Base-by-base conservation (phyloP, 2,329 filamentous ascomycete species). In the Aspergillus niger region DNA sequence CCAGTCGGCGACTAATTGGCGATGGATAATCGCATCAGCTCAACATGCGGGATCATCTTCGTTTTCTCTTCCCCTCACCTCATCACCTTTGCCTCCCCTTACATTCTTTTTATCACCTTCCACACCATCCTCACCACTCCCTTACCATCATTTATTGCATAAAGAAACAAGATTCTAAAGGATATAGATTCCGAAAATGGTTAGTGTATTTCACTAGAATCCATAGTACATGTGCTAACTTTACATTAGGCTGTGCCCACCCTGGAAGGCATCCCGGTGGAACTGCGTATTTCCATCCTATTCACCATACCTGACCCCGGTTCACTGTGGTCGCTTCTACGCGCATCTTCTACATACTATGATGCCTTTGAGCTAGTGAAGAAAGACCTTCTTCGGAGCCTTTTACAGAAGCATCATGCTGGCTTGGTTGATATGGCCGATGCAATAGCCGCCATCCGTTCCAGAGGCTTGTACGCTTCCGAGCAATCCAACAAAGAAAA, bases 391-490 rank as follows among this genome's bases (percentile, higher is more conserved):
- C 61, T 64, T 1, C 17, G 26, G 0, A n/a, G 24, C 5, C 4
- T 62, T 6, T 11, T 69, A 3, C 49, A 49, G 17, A 17, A 10
- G 8, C 47, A 60, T 10, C 62, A 67, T 32, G 52, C 47, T 17
- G 59, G 54, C 7, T 36, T 62, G 11, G 57, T 69, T 2, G 50
- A 60, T 7, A 59, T 67, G 2, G 7, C 36, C 4, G 69, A 69
- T 24, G 67, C 66, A 17, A 36, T 70, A 11, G 44, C 58, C 30
- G 67, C 67, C 8, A 36, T 67, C 13, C 67, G 67, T 28, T 68
- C 69, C 2, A 57, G 56, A 56, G 60, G 58, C 1, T 28, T 70
- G 1, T 30, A 57, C 3, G 58, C 54, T 7, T 13, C 20, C 54
- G 11, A 11, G 1, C 11, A 3, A n/a, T 17, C 44, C 1, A 50